A percentile compares a stretch with the other conserved stretches of the same genome.
Evolutionary conservation across 768 basidiomycete genomes (phyloP).

Genomic region (Lanmaoa pseudosensibilis): DNA sequence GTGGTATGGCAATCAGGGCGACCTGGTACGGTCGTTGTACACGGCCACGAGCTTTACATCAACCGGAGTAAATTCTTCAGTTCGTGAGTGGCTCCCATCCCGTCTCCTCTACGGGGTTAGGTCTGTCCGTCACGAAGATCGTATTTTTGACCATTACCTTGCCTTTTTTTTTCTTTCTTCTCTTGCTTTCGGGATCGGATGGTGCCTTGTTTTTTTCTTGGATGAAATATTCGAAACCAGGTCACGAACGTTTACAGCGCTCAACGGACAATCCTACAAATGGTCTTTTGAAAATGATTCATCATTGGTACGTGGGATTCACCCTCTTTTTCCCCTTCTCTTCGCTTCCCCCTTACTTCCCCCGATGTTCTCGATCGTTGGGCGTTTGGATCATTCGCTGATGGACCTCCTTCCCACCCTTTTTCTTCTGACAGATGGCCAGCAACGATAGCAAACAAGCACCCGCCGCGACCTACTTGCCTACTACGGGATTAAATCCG

Average conservation of each 20-base stretch:
- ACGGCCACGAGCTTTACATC: conserved; percentile 30
- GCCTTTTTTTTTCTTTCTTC: neutral
- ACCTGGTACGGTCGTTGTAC: conserved; percentile 27
- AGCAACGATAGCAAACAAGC: conserved; percentile 37
- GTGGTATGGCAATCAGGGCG: conserved; percentile 33
- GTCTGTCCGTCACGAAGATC: neutral
- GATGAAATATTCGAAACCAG: too few relatives aligned
- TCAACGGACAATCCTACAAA: conserved; percentile 36
- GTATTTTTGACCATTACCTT: conserved; percentile 4
- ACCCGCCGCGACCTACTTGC: conserved; percentile 32
- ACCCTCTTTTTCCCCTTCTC: neutral
- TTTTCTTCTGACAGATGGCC: conserved; percentile 20
- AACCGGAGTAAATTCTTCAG: conserved; percentile 29
- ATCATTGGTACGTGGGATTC: conserved; percentile 24
- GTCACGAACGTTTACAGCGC: conserved; percentile 34
- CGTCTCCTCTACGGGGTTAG: neutral
- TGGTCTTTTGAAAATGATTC: conserved; percentile 36
- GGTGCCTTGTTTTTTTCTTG: too few relatives aligned
- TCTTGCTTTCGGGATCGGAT: too few relatives aligned
- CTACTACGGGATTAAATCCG: conserved; percentile 27
- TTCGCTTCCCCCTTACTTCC: neutral
- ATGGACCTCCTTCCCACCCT: neutral
- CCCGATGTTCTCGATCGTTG: neutral
- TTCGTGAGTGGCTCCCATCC: conserved; percentile 24
- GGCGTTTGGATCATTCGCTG: neutral